These are phyloP conservation scores for Lotus japonicus DNA, from an alignment of 306 rosid genomes.

Conservation along the genomic window DNA sequence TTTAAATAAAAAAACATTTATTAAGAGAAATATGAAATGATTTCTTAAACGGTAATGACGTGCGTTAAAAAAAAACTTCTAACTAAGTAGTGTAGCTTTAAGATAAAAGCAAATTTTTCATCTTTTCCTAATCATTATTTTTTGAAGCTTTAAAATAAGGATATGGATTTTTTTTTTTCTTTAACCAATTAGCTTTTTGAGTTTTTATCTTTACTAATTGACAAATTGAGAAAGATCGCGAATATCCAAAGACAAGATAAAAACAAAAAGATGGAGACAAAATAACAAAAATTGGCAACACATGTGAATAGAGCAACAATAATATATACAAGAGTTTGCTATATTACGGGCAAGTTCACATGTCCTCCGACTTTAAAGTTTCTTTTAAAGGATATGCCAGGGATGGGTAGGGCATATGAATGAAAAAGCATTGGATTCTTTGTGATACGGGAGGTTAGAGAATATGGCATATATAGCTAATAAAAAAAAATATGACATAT, in stretches of 20 bases:
- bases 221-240: not conserved
- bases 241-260: slow-evolving; percentile 10
- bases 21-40: too few species aligned
- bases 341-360: not conserved
- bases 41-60: too few species aligned
- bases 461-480: slow-evolving; percentile 19
- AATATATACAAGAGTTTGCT: not conserved
- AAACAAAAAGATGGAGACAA: slow-evolving; percentile 27
- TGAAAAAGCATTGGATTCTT: slow-evolving; percentile 60
- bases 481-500: too few species aligned
- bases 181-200: not conserved
- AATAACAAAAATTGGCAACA: slow-evolving; percentile 18
- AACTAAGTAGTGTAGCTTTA: too few species aligned
- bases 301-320: slow-evolving; percentile 22
- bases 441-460: slow-evolving; percentile 4
- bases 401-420: slow-evolving; percentile 8
- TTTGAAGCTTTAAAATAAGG: too few species aligned
- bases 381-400: not conserved
- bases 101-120: too few species aligned
- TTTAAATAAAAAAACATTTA: too few species aligned
- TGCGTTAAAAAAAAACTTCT: too few species aligned
- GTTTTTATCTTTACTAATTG: not conserved
- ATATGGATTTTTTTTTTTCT: not conserved
- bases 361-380: not conserved
- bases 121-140: too few species aligned